Conservation (phyloP, 768 basidiomycete genomes). For the Botryobasidium botryosum region DNA sequence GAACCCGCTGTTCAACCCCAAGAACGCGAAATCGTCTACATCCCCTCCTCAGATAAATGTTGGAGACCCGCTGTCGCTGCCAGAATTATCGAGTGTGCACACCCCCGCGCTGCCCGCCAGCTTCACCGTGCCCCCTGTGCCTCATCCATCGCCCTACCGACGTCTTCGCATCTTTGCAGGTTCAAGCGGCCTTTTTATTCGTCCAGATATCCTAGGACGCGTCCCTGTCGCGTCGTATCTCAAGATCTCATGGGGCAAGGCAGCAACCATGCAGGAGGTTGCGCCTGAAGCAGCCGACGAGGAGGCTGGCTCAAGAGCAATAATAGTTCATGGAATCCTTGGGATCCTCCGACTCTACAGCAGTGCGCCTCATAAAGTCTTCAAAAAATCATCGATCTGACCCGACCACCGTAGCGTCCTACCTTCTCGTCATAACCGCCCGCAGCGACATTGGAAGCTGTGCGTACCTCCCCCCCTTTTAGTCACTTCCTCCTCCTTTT, state of each 20-base stretch:
- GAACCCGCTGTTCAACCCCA: too few relatives aligned
- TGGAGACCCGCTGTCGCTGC: too few relatives aligned
- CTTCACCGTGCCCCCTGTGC: constrained; percentile 45
- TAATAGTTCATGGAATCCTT: constrained; percentile 57
- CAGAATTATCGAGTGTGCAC: too few relatives aligned
- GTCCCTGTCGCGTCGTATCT: constrained; percentile 27
- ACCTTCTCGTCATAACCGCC: constrained; percentile 55
- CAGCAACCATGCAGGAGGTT: constrained; percentile 35
- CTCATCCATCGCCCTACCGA: constrained; percentile 60
- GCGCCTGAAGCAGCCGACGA: constrained; percentile 17
- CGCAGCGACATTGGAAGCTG: constrained; percentile 46
- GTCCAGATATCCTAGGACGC: constrained; percentile 29
- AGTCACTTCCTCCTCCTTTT: not conserved
- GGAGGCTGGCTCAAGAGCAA: constrained; percentile 25
- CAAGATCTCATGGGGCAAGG: constrained; percentile 44
- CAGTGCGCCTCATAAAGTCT: constrained; percentile 27
- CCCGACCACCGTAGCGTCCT: constrained; percentile 35
- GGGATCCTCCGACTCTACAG: constrained; percentile 58
- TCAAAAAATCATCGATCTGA: not conserved
- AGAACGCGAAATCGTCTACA: too few relatives aligned
- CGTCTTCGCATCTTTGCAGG: constrained; percentile 46
- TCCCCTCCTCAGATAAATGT: too few relatives aligned
- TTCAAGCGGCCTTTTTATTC: constrained; percentile 45
- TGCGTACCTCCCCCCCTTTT: constrained; percentile 23
- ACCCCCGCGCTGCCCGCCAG: constrained; percentile 35